Conservation (phyloP, 331 rosid genomes). For the Malus hybrid region DNA sequence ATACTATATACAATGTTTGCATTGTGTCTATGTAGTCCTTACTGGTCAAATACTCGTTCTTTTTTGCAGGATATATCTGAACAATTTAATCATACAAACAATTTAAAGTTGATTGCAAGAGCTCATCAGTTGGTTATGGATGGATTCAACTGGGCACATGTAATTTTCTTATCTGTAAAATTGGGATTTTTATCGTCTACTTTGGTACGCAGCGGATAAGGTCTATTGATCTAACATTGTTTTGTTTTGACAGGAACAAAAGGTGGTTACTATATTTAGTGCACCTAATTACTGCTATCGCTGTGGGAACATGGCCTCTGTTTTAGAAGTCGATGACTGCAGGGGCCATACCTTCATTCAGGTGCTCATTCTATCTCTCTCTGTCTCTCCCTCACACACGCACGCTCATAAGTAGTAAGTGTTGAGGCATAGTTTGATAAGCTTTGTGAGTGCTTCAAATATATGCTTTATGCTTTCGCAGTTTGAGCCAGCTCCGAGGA, state of each 20-base stretch:
- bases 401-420: not conserved
- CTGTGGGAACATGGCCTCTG: conserved; percentile 99
- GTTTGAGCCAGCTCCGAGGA: conserved; percentile 99
- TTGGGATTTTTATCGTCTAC: conserved; percentile 8
- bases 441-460: not conserved
- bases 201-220: conserved; percentile 8
- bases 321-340: conserved; percentile 98
- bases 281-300: conserved; percentile 99
- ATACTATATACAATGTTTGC: not conserved
- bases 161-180: conserved; percentile 29
- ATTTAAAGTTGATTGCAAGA: conserved; percentile 94
- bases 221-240: conserved; percentile 12
- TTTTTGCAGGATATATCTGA: conserved; percentile 90
- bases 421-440: not conserved
- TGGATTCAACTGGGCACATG: conserved; percentile 99
- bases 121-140: conserved; percentile 99
- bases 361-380: conserved; percentile 32
- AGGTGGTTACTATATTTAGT: conserved; percentile 97
- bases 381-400: not conserved
- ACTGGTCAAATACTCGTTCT: conserved; percentile 4
- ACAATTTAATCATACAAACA: conserved; percentile 92
- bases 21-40: not conserved
- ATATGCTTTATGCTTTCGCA: conserved; percentile 20
- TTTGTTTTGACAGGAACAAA: conserved; percentile 82
- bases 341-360: conserved; percentile 91